A percentile compares a stretch with the other conserved stretches of the same genome.
phyloP scores from a whole-genome alignment of 2,329 filamentous ascomycete species.

The Penicillium capsulatum region DNA sequence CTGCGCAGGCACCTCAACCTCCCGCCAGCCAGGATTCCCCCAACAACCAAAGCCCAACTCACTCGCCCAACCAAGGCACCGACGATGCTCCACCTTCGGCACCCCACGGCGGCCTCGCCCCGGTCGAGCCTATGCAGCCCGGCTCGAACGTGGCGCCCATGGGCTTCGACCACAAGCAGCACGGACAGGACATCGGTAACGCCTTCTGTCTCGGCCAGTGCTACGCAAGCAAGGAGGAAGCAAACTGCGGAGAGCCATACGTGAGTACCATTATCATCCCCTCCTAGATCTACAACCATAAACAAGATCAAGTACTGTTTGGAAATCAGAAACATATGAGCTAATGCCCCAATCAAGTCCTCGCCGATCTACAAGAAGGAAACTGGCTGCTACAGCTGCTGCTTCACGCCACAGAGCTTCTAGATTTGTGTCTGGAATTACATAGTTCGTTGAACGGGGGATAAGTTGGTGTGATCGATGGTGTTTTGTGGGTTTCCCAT shows the following conservation, averaged over 20 bases:
- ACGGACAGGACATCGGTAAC: conserved; percentile 10
- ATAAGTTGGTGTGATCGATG: no score
- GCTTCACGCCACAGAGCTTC: conserved; percentile 10
- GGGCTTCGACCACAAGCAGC: neutral
- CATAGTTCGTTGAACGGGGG: no score
- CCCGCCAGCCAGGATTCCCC: neutral
- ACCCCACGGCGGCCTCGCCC: conserved; percentile 2
- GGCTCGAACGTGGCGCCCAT: conserved; percentile 6
- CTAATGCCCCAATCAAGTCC: no score
- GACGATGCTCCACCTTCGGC: neutral
- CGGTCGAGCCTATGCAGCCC: neutral
- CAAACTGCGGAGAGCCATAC: conserved; percentile 9
- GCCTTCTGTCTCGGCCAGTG: conserved; percentile 11
- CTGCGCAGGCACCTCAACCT: no score
- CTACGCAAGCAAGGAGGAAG: conserved; percentile 2
- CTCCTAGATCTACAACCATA: no score
- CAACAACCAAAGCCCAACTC: neutral
- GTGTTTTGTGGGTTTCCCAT: no score
- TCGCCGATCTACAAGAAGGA: conserved; percentile 7
- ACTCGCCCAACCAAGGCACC: neutral
- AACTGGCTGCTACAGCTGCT: conserved; percentile 16
- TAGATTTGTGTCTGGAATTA: neutral
- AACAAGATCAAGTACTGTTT: no score
- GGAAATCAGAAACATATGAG: no score
- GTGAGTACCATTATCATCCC: no score